These are phyloP conservation scores for Xenoacremonium recifei DNA, from an alignment of 2,329 filamentous ascomycete genomes.

Conservation along the genomic window DNA sequence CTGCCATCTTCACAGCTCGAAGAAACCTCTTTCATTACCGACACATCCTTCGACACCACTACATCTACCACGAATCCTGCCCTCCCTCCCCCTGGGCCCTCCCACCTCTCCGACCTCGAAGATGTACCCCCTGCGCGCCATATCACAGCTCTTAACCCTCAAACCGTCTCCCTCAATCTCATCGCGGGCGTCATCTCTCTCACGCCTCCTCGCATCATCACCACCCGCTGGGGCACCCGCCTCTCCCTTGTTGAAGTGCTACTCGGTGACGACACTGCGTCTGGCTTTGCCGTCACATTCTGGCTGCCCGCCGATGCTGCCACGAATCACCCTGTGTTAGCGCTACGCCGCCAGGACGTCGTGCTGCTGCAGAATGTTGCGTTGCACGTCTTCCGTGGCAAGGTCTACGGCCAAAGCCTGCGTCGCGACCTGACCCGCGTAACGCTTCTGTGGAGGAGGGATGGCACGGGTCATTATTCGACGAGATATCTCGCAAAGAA, in stretches of 20 bases:
- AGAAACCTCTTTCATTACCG: slow-evolving; percentile 17
- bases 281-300: slow-evolving; percentile 79
- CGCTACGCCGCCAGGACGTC: slow-evolving; percentile 69
- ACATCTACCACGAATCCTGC: slow-evolving; percentile 29
- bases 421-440: slow-evolving; percentile 68
- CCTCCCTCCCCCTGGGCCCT: slow-evolving; percentile 24
- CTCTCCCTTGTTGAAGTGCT: slow-evolving; percentile 73
- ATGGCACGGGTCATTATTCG: slow-evolving; percentile 55
- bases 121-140: slow-evolving; percentile 68
- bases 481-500: slow-evolving; percentile 43
- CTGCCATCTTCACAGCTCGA: slow-evolving; percentile 60
- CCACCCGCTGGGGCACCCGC: slow-evolving; percentile 60
- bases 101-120: slow-evolving; percentile 54
- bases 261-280: slow-evolving; percentile 80
- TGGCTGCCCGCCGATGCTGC: slow-evolving; percentile 61
- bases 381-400: slow-evolving; percentile 69
- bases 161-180: slow-evolving; percentile 79
- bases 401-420: slow-evolving; percentile 83
- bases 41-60: slow-evolving; percentile 38
- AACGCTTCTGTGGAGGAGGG: slow-evolving; percentile 60
- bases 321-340: slow-evolving; percentile 31
- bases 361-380: slow-evolving; percentile 79
- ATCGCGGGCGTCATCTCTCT: slow-evolving; percentile 78
- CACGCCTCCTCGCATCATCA: slow-evolving; percentile 64
- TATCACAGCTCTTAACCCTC: slow-evolving; percentile 67